These are phyloP conservation scores for Saturnispora galanensis DNA, from an alignment of 805 yeast species.

Conservation along the genomic window DNA sequence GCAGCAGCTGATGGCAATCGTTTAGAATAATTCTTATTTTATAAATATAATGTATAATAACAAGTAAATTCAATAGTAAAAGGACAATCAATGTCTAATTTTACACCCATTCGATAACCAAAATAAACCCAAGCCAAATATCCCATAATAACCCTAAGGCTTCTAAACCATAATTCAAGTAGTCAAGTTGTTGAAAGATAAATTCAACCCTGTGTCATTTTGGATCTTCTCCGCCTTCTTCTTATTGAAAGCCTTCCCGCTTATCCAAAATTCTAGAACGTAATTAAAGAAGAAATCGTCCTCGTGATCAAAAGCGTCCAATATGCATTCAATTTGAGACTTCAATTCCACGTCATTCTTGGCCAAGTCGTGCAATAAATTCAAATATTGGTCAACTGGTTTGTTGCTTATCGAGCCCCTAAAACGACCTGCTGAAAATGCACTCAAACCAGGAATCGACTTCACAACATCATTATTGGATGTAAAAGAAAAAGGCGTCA, in stretches of 20 bases:
- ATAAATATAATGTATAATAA: too few relatives aligned
- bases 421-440: slow-evolving; percentile 5
- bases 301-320: slow-evolving; percentile 24
- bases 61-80: too few relatives aligned
- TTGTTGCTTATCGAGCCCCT: slow-evolving; percentile 11
- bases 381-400: slow-evolving; percentile 22
- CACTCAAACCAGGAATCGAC: slow-evolving; percentile 13
- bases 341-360: slow-evolving; percentile 26
- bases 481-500: slow-evolving; percentile 11
- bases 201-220: slow-evolving; percentile 9
- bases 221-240: slow-evolving; percentile 18
- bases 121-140: neutral
- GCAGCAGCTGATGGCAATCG: too few relatives aligned
- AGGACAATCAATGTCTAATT: too few relatives aligned
- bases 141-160: neutral
- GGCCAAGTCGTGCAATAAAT: slow-evolving; percentile 21
- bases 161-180: neutral
- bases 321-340: slow-evolving; percentile 18
- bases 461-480: slow-evolving; percentile 12
- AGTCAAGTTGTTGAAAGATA: neutral
- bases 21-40: too few relatives aligned
- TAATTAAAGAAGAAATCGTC: slow-evolving; percentile 27
- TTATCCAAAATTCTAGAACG: slow-evolving; percentile 27
- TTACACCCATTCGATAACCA: neutral
- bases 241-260: slow-evolving; percentile 24